These are phyloP conservation scores for Globisporangium polare DNA, from an alignment of 352 stramenopile species.

Conservation along the genomic window DNA sequence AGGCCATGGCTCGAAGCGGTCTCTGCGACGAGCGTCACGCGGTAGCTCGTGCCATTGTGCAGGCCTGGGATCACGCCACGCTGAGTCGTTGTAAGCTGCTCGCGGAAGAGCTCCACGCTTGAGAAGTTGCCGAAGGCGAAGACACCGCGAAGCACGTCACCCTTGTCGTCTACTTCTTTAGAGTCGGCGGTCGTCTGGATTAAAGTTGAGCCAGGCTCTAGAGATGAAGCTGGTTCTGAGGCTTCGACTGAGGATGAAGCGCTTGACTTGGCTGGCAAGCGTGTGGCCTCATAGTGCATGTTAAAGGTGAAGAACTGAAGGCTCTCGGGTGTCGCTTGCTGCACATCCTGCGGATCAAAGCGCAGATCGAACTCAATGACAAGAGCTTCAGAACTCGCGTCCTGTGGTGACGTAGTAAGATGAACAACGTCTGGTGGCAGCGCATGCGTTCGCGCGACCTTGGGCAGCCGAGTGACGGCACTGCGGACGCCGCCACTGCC, in stretches of 20 bases:
- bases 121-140: constrained; percentile 37
- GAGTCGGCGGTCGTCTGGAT: not conserved
- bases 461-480: constrained; percentile 21
- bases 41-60: constrained; percentile 38
- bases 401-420: constrained; percentile 17
- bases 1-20: constrained; percentile 52
- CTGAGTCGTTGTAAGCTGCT: constrained; percentile 23
- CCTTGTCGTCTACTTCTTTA: constrained; percentile 2
- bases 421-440: constrained; percentile 38
- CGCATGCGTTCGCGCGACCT: constrained; percentile 48
- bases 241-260: not conserved
- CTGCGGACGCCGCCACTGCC: constrained; percentile 51
- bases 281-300: constrained; percentile 46
- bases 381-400: constrained; percentile 40
- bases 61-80: constrained; percentile 34
- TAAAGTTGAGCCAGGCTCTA: not conserved
- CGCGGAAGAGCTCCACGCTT: constrained; percentile 29
- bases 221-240: not conserved
- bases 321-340: constrained; percentile 18
- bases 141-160: constrained; percentile 14
- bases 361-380: constrained; percentile 37
- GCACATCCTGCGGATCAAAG: constrained; percentile 38
- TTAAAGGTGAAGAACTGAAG: constrained; percentile 43
- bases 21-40: constrained; percentile 45
- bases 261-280: not conserved